These are phyloP conservation scores for Phytophthora pseudosyringae DNA, from an alignment of 352 stramenopile genomes.

Conservation along the genomic window DNA sequence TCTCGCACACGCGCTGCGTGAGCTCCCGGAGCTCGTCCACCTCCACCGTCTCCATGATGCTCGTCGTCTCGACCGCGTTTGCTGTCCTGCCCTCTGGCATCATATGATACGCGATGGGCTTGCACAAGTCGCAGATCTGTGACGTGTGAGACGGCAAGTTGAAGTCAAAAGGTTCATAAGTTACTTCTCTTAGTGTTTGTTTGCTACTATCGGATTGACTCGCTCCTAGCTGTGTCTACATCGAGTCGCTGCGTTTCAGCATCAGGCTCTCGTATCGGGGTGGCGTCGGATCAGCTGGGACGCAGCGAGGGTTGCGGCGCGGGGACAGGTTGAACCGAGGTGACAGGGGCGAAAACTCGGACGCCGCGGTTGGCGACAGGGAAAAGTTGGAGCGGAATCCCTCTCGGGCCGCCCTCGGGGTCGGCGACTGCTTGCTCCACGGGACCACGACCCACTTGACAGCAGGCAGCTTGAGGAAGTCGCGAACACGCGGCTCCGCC, in stretches of 20 bases:
- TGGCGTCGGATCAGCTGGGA: slow-evolving; percentile 21
- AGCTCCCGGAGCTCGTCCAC: slow-evolving; percentile 65
- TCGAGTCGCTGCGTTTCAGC: slow-evolving; percentile 58
- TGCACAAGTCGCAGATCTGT: slow-evolving; percentile 34
- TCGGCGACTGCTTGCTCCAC: slow-evolving; percentile 38
- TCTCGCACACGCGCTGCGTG: slow-evolving; percentile 72
- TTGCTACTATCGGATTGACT: neutral
- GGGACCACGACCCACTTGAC: slow-evolving; percentile 79
- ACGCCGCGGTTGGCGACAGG: slow-evolving; percentile 30
- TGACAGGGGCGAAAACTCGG: slow-evolving; percentile 38
- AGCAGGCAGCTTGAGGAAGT: slow-evolving; percentile 68
- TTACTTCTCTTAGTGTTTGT: slow-evolving; percentile 8
- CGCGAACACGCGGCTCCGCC: slow-evolving; percentile 66
- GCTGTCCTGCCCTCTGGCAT: slow-evolving; percentile 12
- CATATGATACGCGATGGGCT: slow-evolving; percentile 9
- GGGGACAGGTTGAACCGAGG: slow-evolving; percentile 38
- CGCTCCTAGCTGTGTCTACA: slow-evolving; percentile 35
- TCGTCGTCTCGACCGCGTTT: neutral
- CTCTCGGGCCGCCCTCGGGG: slow-evolving; percentile 14
- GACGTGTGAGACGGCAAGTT: slow-evolving; percentile 17
- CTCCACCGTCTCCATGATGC: slow-evolving; percentile 70
- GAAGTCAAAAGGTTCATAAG: slow-evolving; percentile 4
- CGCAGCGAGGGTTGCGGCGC: slow-evolving; percentile 21
- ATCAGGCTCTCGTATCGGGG: slow-evolving; percentile 42
- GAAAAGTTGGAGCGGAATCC: slow-evolving; percentile 34